These are phyloP conservation scores for Nadsonia commutata DNA, from an alignment of 1,139 yeast species.

Conservation along the genomic window DNA sequence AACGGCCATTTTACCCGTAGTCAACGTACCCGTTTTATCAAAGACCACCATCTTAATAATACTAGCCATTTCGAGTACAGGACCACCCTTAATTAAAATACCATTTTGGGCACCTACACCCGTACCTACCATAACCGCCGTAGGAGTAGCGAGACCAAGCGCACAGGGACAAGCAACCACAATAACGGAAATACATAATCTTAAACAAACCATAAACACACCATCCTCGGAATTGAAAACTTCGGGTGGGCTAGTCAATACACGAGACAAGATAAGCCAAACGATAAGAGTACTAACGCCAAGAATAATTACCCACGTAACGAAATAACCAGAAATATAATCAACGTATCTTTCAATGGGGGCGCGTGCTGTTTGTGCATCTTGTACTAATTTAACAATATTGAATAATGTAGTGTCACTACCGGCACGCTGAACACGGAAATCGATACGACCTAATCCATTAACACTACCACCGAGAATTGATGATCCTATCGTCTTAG, in stretches of 20 bases:
- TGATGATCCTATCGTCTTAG: conserved; percentile 41
- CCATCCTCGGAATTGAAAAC: conserved; percentile 44
- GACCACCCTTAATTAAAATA: conserved; percentile 87
- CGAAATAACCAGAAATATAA: conserved; percentile 70
- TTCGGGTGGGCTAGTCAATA: conserved; percentile 34
- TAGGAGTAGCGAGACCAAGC: conserved; percentile 90
- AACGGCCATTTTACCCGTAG: conserved; percentile 68
- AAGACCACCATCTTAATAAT: conserved; percentile 56
- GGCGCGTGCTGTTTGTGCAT: conserved; percentile 78
- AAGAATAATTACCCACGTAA: conserved; percentile 53
- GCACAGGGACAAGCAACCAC: conserved; percentile 99
- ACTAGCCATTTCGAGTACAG: conserved; percentile 62
- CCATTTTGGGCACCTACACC: conserved; percentile 91
- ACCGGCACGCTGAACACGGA: conserved; percentile 58
- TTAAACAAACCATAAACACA: conserved; percentile 52
- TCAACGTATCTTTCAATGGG: conserved; percentile 89
- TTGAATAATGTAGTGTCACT: conserved; percentile 76
- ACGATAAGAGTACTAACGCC: conserved; percentile 49
- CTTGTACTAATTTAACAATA: conserved; percentile 71
- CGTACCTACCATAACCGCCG: conserved; percentile 97
- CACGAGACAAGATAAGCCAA: conserved; percentile 42
- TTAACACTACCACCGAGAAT: conserved; percentile 90
- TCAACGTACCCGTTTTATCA: conserved; percentile 93
- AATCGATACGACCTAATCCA: conserved; percentile 57
- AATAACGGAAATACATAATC: conserved; percentile 80